Base-by-base conservation (phyloP, 345 rosid genomes). In the Linum tenue region DNA sequence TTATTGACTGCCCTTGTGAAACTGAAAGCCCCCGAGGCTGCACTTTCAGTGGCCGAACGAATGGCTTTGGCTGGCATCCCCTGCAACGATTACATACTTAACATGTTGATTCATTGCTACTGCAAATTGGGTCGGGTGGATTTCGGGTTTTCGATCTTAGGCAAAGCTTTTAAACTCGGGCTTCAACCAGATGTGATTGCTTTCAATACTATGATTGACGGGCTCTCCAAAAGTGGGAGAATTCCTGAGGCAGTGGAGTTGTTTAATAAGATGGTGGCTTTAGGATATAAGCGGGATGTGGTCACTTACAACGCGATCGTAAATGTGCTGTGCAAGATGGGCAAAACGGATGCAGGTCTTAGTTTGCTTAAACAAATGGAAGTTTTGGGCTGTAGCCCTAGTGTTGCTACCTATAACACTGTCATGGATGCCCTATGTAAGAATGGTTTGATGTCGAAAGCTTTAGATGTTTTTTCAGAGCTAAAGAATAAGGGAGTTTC, bases 141-240 rank as follows among this genome's bases (percentile, higher is more conserved):
- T 50, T 65, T 40, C 16, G 62, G 67, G 48, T 72, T 62, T 37
- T 69, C 66, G 4, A 17, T 39, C 60, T 53, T 68, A 41, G 67
- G 67, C 56, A 69, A 63, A 43, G 56, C 56, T 37, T 5, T 63
- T 3, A 63, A 63, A 31, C 6, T 41, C 1, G 72, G 72, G n/a
- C 42, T 41, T 17, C 15, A 63, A 40, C 72, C 72, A 2, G 44
- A 58, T 37, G 14, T 35, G 41, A 8, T 55, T n/a, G 55, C 48
- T 1, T 69, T 62, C 14, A 69, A 62, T 56, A 48, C 72, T 36
- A 16, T 69, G 36, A 56, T 63, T 41, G 56, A 69, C 42, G 72
- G 72, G 7, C 42, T 69, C 6, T 41, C 42, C 17, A 31, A 16
- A 14, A 57, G 42, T 51, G 67, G 67, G 63, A 41, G 48, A 55